Evolutionary conservation across 2,329 filamentous ascomycete species (phyloP).

Genomic region (Sporothrix phasma): DNA sequence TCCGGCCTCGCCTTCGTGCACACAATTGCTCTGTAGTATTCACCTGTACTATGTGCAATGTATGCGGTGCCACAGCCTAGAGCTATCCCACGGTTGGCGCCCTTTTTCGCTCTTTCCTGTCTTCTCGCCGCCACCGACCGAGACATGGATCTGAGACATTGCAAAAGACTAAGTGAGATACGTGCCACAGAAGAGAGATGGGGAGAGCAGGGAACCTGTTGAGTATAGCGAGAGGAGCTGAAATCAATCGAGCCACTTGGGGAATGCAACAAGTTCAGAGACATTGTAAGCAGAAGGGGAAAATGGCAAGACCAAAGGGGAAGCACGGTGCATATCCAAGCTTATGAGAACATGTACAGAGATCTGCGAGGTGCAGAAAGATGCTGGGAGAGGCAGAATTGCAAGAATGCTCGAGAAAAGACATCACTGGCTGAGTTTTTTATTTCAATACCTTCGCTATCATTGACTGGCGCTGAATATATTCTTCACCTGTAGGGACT

Average conservation of each 20-base stretch:
- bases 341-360: neutral
- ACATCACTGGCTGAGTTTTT: too few relatives aligned
- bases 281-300: neutral
- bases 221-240: too few relatives aligned
- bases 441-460: too few relatives aligned
- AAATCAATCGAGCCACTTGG: neutral
- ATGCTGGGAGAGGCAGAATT: neutral
- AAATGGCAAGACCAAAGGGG: neutral
- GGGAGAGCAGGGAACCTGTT: too few relatives aligned
- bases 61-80: neutral
- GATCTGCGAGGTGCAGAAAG: neutral
- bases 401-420: neutral
- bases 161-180: neutral
- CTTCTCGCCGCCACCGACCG: neutral
- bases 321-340: neutral
- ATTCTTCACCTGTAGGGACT: neutral
- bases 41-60: neutral
- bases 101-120: too few relatives aligned
- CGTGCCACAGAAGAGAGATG: neutral
- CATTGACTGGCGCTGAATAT: neutral
- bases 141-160: slow-evolving; percentile 1
- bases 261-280: neutral
- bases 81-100: neutral
- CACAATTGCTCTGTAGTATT: neutral
- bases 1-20: neutral